Evolutionary conservation across 2,329 filamentous ascomycete species (phyloP).

Genomic region (Cladosporium cucumerinum): DNA sequence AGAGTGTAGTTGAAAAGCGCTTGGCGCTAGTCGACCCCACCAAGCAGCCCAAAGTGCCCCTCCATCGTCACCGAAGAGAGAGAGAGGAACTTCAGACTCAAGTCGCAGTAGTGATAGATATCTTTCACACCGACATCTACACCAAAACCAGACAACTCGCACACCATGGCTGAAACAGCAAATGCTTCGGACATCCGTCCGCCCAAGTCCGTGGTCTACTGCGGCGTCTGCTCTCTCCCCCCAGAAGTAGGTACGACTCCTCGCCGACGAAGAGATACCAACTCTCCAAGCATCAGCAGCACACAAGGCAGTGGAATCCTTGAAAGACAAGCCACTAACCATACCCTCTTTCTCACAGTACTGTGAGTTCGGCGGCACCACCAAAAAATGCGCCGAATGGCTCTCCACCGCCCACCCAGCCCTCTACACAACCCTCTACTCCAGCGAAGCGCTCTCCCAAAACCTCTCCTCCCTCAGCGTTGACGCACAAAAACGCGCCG

Average conservation of each 20-base stretch:
- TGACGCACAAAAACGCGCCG: conserved; percentile 88
- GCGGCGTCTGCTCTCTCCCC: conserved; percentile 64
- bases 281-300: neutral
- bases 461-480: conserved; percentile 82
- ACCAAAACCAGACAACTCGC: neutral
- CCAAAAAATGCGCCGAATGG: conserved; percentile 98
- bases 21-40: conserved; percentile 2
- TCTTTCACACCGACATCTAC: neutral
- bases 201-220: conserved; percentile 59
- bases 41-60: conserved; percentile 12
- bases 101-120: neutral
- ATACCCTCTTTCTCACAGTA: conserved; percentile 58
- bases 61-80: conserved; percentile 8
- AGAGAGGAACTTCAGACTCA: neutral
- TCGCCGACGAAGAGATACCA: conserved; percentile 4
- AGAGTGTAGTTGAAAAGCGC: neutral
- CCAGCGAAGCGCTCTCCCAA: conserved; percentile 68
- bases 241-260: conserved; percentile 59
- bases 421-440: conserved; percentile 80
- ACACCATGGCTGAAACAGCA: conserved; percentile 32
- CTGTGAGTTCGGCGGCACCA: conserved; percentile 96
- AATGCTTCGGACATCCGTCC: conserved; percentile 23
- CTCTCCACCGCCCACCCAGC: conserved; percentile 69
- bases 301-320: neutral
- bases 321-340: conserved; percentile 12